Conservation (phyloP, 1,284 basidiomycete species). For the Moesziomyces aphidis region DNA sequence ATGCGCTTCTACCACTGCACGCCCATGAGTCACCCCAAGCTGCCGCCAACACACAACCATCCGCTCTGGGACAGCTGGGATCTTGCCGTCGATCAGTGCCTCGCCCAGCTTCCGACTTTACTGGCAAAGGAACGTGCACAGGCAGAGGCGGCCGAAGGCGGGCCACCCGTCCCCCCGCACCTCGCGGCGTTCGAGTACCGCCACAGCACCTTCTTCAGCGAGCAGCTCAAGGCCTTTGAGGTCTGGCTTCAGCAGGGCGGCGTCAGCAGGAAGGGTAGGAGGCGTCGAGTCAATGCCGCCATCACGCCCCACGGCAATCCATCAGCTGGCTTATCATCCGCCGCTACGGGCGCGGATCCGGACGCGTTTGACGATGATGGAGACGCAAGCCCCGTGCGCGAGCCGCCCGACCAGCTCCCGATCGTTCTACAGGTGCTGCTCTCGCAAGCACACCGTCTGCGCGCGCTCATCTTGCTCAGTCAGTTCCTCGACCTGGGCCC, state of each 20-base stretch:
- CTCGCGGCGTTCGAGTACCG: constrained; percentile 74
- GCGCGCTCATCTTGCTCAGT: constrained; percentile 94
- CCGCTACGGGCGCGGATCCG: constrained; percentile 32
- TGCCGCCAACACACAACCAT: constrained; percentile 95
- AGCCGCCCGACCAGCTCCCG: constrained; percentile 94
- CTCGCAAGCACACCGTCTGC: constrained; percentile 93
- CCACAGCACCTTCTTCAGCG: constrained; percentile 94
- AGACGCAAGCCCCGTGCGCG: constrained; percentile 73
- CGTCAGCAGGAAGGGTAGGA: constrained; percentile 68
- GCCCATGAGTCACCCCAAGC: constrained; percentile 89
- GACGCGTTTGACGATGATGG: constrained; percentile 69
- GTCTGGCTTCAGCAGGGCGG: constrained; percentile 81
- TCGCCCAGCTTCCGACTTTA: constrained; percentile 91
- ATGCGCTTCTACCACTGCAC: constrained; percentile 99
- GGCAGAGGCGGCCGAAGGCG: constrained; percentile 67
- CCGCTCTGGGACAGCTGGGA: constrained; percentile 98
- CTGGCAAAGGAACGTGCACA: constrained; percentile 75
- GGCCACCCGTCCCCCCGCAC: constrained; percentile 66
- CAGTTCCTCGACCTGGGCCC: constrained; percentile 98
- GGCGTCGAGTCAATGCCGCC: constrained; percentile 54
- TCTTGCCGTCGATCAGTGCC: constrained; percentile 93
- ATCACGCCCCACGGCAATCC: constrained; percentile 49
- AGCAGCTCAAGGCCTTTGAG: constrained; percentile 96
- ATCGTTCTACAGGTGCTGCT: constrained; percentile 96
- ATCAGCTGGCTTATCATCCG: constrained; percentile 39